phyloP scores from a whole-genome alignment of 176 grass and related monocot species.

The Triticum timopheevii region DNA sequence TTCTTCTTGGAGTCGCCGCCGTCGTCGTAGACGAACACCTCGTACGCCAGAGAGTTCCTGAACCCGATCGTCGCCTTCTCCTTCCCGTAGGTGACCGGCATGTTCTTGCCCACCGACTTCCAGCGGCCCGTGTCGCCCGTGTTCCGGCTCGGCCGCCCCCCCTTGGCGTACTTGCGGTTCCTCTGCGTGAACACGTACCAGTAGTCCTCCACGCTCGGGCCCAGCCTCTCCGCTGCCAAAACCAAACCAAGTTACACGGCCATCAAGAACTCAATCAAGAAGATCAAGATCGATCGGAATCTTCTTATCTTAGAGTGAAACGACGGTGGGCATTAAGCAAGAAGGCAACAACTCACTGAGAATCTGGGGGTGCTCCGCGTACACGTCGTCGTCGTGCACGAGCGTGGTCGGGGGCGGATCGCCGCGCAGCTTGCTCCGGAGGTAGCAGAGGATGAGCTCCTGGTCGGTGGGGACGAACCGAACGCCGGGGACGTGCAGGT shows the following conservation, averaged over 20 bases:
- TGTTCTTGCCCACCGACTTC: slow-evolving; percentile 1
- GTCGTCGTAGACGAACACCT: neutral
- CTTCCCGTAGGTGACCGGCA: neutral
- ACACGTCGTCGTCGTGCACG: neutral
- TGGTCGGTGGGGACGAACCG: slow-evolving; percentile 7
- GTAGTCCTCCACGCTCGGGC: neutral
- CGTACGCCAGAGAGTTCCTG: neutral
- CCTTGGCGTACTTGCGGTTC: neutral
- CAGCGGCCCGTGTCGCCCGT: neutral
- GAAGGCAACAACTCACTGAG: slow-evolving; percentile 1
- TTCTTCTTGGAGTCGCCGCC: neutral
- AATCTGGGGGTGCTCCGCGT: neutral
- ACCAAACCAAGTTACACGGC: neutral
- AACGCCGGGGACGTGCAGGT: neutral
- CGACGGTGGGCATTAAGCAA: neutral
- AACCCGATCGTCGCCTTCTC: neutral
- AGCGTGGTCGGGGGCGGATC: neutral
- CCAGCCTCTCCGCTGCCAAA: neutral
- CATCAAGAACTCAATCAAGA: no score
- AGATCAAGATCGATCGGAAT: no score
- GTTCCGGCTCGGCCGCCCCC: neutral
- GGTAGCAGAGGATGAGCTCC: slow-evolving; percentile 1
- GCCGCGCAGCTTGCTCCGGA: neutral
- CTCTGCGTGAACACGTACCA: slow-evolving; percentile 7
- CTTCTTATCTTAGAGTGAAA: no score